Evolutionary conservation across 2,329 filamentous ascomycete species (phyloP), one percentile per base, ranked within the genome.

Genomic region (Beauveria caledonica): DNA sequence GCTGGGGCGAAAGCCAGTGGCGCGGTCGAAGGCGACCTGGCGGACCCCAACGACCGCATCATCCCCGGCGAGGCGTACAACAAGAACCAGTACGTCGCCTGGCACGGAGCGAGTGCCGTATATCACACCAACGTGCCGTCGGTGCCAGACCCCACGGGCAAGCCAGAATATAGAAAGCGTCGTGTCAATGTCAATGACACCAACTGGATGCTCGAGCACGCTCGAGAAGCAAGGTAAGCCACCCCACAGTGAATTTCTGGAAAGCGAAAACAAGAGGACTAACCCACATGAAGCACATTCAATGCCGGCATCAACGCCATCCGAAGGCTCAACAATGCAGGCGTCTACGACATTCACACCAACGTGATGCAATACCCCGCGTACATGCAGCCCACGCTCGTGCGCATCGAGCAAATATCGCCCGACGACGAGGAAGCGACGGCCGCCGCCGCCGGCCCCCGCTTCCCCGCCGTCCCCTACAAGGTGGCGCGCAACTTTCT

Each of bases 201-300:
- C 61, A 99, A 97, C 72, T 99, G 94, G 94, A 94, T 96, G 83
- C 80, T 94, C 61, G 92, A 97, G 76, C 94, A 99, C 74, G 92
- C 92, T 29, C 85, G 89, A 55, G 91, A 93, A 72, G 91, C 93
- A 60, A 93, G 89, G 92, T 95, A 80, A 53, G 70, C 10, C 40
- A 6, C n/a, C 19, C 5, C 25, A 55, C 11, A 8, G 15, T 27
- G 17, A 9, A 42, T 42, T 3, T 42, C 17, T 11, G 19, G 42
- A 0, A 9, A n/a, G 39, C 19, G 4, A 39, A 13, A 23, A 5
- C 6, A 42, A n/a, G 19, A 10, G 4, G n/a, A 21, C 52, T 56
- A 11, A 50, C 46, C 27, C n/a, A 7, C 21, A 17, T 21, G 27
- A 63, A 97, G 93, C 71, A 86, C 86, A 52, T 97, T 94, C 78